These are phyloP conservation scores for Colletotrichum scovillei DNA, from an alignment of 2,329 filamentous ascomycete species.

Conservation along the genomic window DNA sequence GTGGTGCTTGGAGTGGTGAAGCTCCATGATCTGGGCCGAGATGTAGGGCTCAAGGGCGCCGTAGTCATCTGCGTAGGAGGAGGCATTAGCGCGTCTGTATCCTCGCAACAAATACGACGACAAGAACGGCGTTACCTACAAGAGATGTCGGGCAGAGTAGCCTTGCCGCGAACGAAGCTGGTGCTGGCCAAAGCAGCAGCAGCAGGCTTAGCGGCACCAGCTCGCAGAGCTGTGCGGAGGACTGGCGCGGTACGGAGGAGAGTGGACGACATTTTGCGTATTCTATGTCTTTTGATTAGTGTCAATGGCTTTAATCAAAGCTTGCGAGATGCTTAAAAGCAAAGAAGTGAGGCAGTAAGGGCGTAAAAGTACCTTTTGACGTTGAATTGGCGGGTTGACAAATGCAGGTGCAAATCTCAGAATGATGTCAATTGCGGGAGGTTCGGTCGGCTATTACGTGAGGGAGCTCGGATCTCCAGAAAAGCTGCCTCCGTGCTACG, in stretches of 20 bases:
- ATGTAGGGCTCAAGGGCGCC: slow-evolving; percentile 88
- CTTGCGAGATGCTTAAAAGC: not conserved
- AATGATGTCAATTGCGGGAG: slow-evolving; percentile 35
- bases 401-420: slow-evolving; percentile 6
- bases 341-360: not conserved
- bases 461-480: slow-evolving; percentile 34
- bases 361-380: slow-evolving; percentile 21
- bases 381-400: slow-evolving; percentile 38
- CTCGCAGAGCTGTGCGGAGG: slow-evolving; percentile 77
- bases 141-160: slow-evolving; percentile 89
- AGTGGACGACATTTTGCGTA: slow-evolving; percentile 75
- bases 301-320: not conserved
- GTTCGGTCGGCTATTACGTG: slow-evolving; percentile 35
- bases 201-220: slow-evolving; percentile 68
- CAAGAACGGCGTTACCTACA: slow-evolving; percentile 52
- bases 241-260: slow-evolving; percentile 78
- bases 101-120: not conserved
- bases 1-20: slow-evolving; percentile 95
- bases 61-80: slow-evolving; percentile 80
- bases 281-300: slow-evolving; percentile 28
- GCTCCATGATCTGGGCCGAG: slow-evolving; percentile 94
- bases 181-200: slow-evolving; percentile 76
- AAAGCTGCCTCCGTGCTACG: slow-evolving; percentile 16
- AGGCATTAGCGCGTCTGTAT: not conserved
- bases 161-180: slow-evolving; percentile 87